Conservation (phyloP, 2,329 filamentous ascomycete genomes). For the Colletotrichum cordylinicola region DNA sequence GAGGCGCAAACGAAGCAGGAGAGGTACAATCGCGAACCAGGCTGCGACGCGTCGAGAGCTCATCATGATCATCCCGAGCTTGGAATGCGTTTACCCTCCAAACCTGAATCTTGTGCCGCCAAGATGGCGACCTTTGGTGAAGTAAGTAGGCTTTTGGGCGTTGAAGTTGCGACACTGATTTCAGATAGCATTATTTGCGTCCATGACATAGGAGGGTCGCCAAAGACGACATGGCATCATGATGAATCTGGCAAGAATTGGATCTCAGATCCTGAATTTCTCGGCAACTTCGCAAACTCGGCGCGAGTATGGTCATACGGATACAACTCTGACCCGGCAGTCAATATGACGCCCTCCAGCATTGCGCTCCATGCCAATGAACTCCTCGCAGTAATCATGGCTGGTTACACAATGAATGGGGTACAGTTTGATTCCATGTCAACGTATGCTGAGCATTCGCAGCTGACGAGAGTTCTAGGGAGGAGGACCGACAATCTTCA, state of each 20-base stretch:
- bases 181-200: slow-evolving; percentile 27
- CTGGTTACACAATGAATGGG: not conserved
- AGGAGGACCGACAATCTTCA: slow-evolving; percentile 24
- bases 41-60: not conserved
- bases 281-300: slow-evolving; percentile 18
- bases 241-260: slow-evolving; percentile 28
- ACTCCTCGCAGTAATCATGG: slow-evolving; percentile 17
- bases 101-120: not conserved
- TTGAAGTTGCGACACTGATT: slow-evolving; percentile 22
- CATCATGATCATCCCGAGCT: slow-evolving; percentile 14
- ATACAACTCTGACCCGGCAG: slow-evolving; percentile 27
- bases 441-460: rapidly evolving
- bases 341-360: slow-evolving; percentile 28
- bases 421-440: not conserved
- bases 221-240: slow-evolving; percentile 27
- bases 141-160: not conserved
- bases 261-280: slow-evolving; percentile 29
- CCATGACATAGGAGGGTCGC: slow-evolving; percentile 26
- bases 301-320: slow-evolving; percentile 27
- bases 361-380: slow-evolving; percentile 28
- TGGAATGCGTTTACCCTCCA: slow-evolving; percentile 19
- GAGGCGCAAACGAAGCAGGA: not conserved
- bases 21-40: not conserved
- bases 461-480: not conserved
- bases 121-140: not conserved